Evolutionary conservation across 2,329 filamentous ascomycete genomes (phyloP), one percentile per base, ranked within the genome.

Genomic region (Trichoderma simmonsii): DNA sequence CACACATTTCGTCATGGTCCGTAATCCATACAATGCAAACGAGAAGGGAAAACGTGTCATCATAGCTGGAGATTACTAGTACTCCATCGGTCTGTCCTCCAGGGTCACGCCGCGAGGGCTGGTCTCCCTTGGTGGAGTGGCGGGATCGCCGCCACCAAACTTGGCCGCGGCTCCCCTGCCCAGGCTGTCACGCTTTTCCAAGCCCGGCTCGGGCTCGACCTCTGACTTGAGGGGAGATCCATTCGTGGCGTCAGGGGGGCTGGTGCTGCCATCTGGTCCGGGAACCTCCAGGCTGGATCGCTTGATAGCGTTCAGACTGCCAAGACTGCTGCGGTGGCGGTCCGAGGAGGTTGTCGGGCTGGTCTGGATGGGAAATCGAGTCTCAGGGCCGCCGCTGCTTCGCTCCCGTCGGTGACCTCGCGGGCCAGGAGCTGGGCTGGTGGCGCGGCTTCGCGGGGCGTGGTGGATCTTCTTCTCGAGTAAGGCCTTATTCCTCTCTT

Each of bases 401-500:
- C 93, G 90, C 78, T 98, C 95, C 74, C 95, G 91, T 71, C 93
- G 88, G 79, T 97, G 93, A 51, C 85, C 85, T 12, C 82, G 81
- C 7, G 88, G 84, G 74, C 88, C 86, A 30, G 90, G 90, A 6
- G 87, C 90, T 8, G 94, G 94, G 74, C 92, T 94, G 28, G 89
- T 91, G 34, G 90, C 93, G 64, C 94, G 90, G 79, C 90, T 91
- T 67, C 93, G 89, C 75, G 89, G 83, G 21, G 86, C 86, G 39
- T 60, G 57, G 12, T 60, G 87, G 88, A 71, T 85, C 86, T 79
- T 90, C 57, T 60, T 90, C 75, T 90, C 89, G 61, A 96, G 90
- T 73, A 95, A 88, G 65, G 94, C 93, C 73, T 93, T 91, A 80
- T 94, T 93, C 67, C 96, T 91, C 80, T 97, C 96, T 82, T 98